Base-by-base conservation (phyloP, 225 moss, liverwort and hornwort species). In the Physcomitrellopsis africana region DNA sequence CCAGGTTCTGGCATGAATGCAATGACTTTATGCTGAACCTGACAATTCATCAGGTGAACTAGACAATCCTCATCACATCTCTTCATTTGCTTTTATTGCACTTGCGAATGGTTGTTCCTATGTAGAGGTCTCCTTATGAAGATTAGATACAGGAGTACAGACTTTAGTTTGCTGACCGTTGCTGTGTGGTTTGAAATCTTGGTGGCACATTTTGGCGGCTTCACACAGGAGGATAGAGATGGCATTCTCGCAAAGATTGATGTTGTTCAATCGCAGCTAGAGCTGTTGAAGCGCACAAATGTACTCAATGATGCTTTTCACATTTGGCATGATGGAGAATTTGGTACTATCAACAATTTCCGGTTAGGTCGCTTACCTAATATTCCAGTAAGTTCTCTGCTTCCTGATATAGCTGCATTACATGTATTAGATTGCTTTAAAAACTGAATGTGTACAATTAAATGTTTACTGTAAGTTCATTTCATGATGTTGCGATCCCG, bases 251-350 rank as follows among this genome's bases (percentile, higher is more conserved):
- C 99, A 53, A 93, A 93, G 81, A 95, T 99, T 72, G 99, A 99
- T 82, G 88, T 99, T 74, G 95, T 92, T 53, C 90, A 93, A 62
- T 86, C 95, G 53, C 99, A 99, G 80, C 76, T 99, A 52, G 99
- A 99, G 72, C 88, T 99, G 80, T 82, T 99, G 51, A 99, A 99
- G 84, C 92, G 93, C 69, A 95, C 95, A 15, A 99, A 99, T 78
- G 99, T 99, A 65, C 99, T 99, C 13, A 95, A 95, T 80, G 99
- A 99, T 88, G 99, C 99, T 13, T 99, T 99, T 59, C 92, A 93
- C 77, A 99, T 99, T 68, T 99, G 99, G 99, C 99, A 99, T 81
- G 99, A 99, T 86, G 99, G 99, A 66, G 99, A 99, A 51, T 99
- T 99, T 68, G 99, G 99, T n/a, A 99, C 99, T 32, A 99, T 99